phyloP scores from a whole-genome alignment of 2,329 filamentous ascomycete genomes.

The Fusarium sp. region DNA sequence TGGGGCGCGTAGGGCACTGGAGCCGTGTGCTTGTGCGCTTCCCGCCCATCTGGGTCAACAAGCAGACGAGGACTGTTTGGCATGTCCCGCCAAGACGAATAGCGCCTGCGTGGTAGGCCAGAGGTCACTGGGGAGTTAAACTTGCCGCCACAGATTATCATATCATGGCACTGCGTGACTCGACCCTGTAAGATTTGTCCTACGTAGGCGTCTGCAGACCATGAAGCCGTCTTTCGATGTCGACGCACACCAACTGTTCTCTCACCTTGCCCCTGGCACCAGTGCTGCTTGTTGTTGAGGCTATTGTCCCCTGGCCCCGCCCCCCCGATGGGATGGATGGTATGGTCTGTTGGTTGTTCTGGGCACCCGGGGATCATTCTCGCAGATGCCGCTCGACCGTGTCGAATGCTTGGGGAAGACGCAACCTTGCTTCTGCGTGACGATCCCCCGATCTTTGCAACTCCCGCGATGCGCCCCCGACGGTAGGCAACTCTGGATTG shows the following conservation, averaged over 20 bases:
- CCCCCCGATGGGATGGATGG: not conserved
- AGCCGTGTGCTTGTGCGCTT: slow-evolving; percentile 29
- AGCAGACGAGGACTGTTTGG: slow-evolving; percentile 12
- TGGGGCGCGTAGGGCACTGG: not conserved
- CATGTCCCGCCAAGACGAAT: slow-evolving; percentile 34
- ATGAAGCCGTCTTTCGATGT: slow-evolving; percentile 7
- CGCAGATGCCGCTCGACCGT: slow-evolving; percentile 36
- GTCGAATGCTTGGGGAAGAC: slow-evolving; percentile 24
- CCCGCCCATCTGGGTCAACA: slow-evolving; percentile 29
- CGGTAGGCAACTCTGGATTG: slow-evolving; percentile 19
- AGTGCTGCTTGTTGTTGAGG: slow-evolving; percentile 5
- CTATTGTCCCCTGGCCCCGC: slow-evolving; percentile 18
- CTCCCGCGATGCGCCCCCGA: slow-evolving; percentile 32
- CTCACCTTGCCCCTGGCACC: slow-evolving; percentile 17
- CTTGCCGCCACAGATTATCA: slow-evolving; percentile 20
- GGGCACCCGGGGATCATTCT: slow-evolving; percentile 34
- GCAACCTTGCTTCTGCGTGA: slow-evolving; percentile 36
- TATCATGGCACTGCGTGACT: slow-evolving; percentile 15
- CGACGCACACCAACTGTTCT: not conserved
- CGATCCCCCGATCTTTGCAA: slow-evolving; percentile 42
- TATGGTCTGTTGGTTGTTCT: slow-evolving; percentile 20
- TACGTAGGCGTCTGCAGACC: not conserved
- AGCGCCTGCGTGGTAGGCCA: slow-evolving; percentile 33
- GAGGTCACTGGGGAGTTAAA: slow-evolving; percentile 29
- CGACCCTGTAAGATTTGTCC: slow-evolving; percentile 2